Conservation (phyloP, 2,329 filamentous ascomycete species). For the Graphilbum ipis-grandicollis region DNA sequence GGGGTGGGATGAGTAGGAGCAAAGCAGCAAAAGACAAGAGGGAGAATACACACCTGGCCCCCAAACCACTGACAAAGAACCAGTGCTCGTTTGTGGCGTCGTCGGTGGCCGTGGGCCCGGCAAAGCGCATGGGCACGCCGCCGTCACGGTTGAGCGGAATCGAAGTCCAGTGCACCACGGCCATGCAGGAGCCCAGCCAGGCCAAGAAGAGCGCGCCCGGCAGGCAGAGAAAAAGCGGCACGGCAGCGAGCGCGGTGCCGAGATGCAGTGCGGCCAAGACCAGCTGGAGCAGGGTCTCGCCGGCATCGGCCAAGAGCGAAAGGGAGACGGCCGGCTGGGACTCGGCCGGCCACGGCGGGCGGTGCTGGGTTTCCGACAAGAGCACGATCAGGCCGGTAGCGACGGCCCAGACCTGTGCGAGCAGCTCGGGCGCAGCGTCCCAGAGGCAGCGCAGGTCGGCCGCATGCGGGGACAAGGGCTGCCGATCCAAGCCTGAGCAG, state of each 20-base stretch:
- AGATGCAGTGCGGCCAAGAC: slow-evolving; percentile 9
- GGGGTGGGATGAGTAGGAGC: not conserved
- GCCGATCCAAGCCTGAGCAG: too few species aligned
- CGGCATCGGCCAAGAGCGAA: slow-evolving; percentile 13
- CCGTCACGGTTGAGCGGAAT: slow-evolving; percentile 13
- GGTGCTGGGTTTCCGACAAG: not conserved
- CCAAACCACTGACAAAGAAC: slow-evolving; percentile 18
- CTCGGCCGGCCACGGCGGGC: not conserved
- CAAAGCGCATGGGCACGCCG: too few species aligned
- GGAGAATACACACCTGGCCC: slow-evolving; percentile 14
- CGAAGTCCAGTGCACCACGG: slow-evolving; percentile 11
- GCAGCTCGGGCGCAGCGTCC: not conserved
- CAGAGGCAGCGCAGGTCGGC: slow-evolving; percentile 4
- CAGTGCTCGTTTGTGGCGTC: slow-evolving; percentile 10
- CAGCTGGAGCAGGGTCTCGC: slow-evolving; percentile 6
- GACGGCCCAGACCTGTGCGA: not conserved
- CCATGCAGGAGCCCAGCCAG: slow-evolving; percentile 12
- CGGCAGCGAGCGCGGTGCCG: slow-evolving; percentile 11
- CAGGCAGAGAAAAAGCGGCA: slow-evolving; percentile 13
- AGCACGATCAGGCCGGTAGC: not conserved
- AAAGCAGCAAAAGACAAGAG: not conserved
- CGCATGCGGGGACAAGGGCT: too few species aligned
- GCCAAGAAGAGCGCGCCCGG: slow-evolving; percentile 14
- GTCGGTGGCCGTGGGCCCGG: too few species aligned
- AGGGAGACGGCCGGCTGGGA: not conserved